Base-by-base conservation (phyloP, 228 moss, liverwort and hornwort species). In the Sphagnum magellanicum region DNA sequence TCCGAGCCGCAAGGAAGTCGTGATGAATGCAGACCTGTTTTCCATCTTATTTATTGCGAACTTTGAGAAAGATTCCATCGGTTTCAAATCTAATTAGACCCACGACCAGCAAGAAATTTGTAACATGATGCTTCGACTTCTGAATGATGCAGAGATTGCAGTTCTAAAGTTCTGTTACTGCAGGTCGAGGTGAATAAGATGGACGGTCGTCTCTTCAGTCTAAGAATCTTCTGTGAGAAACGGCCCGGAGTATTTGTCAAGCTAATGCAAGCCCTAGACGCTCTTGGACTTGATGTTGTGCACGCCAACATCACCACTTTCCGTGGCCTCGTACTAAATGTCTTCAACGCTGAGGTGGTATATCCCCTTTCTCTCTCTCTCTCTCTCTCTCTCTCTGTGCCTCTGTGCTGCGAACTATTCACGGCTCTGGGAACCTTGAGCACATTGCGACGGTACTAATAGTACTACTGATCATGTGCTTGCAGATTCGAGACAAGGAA, bases 251-350 rank as follows among this genome's bases (percentile, higher is more conserved):
- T 89, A 50, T 94, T 90, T 77, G 89, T 98, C 67, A 90, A 91
- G 71, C 65, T 98, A 66, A 90, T 94, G 87, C 90, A 94, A 75
- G 89, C 92, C 60, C 87, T 98, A 65, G 92, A 98, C 16, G 81
- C 81, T 57, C 84, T 90, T 6, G 98, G 94, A 50, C 85, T 98
- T 59, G 94, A 94, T 68, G 84, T 98, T 70, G 80, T 98, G 71
- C 89, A 92, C 61, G 94, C 98, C 70, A 98, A 93, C 60, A 92
- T 93, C 81, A 98, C 92, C 16, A 93, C 87, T 58, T 94, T 92
- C 71, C 90, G 90, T 15, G 94, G 98, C 53, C 80, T 92, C 49
- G 84, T 87, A 10, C 92, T 98, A 61, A 94, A 89, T 81, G 79
- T 94, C 70, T 89, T 98, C 79, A 92, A 92, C 71, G 98, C 98